These are phyloP conservation scores for Shiraia bambusicola DNA, from an alignment of 2,329 filamentous ascomycete species.

Conservation along the genomic window DNA sequence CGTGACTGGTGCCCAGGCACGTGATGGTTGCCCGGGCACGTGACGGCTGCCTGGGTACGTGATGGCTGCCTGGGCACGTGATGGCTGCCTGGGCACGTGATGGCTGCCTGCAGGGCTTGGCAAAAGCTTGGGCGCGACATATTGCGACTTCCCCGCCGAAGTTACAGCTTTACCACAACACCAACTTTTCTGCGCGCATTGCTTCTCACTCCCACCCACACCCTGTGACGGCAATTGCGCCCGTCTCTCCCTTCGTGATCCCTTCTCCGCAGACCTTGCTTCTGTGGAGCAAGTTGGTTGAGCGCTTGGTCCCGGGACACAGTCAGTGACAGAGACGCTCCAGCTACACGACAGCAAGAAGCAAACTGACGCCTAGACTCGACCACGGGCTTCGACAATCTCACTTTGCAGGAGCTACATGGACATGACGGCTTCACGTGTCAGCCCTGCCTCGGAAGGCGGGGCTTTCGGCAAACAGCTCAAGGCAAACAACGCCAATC, in stretches of 20 bases:
- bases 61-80: too few species aligned
- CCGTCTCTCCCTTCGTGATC: constrained; percentile 31
- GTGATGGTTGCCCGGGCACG: too few species aligned
- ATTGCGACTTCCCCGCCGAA: constrained; percentile 5
- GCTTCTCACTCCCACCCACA: constrained; percentile 5
- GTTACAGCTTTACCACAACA: constrained; percentile 9
- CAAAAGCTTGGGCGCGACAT: constrained; percentile 1
- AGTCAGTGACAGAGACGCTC: constrained; percentile 43
- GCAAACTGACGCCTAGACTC: constrained; percentile 33
- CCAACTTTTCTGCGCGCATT: constrained; percentile 9
- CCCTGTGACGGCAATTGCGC: constrained; percentile 17
- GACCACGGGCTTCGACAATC: constrained; percentile 11
- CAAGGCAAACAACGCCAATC: constrained; percentile 41
- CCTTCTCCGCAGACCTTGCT: constrained; percentile 24
- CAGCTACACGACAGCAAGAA: constrained; percentile 27
- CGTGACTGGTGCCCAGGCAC: too few species aligned
- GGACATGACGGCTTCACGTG: constrained; percentile 27
- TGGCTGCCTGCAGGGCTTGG: neutral
- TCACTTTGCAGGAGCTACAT: constrained; percentile 6
- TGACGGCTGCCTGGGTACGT: too few species aligned
- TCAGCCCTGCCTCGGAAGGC: constrained; percentile 34
- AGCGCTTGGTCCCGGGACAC: constrained; percentile 31
- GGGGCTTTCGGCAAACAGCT: constrained; percentile 29
- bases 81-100: neutral
- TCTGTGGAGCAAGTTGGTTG: constrained; percentile 22